These are phyloP conservation scores for Cryptococcus depauperatus DNA, from an alignment of 1,284 basidiomycete genomes.

Conservation along the genomic window DNA sequence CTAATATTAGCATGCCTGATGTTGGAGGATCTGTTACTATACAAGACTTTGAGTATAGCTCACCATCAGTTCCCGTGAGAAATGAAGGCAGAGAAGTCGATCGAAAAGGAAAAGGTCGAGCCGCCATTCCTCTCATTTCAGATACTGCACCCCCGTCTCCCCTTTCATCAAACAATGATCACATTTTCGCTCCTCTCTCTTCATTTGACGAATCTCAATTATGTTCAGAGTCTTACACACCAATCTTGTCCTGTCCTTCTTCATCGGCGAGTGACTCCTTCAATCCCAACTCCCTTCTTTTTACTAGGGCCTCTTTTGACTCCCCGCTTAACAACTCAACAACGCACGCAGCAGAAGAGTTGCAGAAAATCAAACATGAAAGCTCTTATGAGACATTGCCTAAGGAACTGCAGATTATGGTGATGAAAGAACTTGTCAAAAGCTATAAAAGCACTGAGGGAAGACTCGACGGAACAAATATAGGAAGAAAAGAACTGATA, in stretches of 20 bases:
- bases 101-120: constrained; percentile 5
- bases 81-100: neutral
- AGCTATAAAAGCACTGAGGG: constrained; percentile 51
- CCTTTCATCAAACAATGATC: neutral
- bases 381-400: constrained; percentile 53
- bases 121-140: no score
- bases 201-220: neutral
- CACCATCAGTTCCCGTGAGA: no score
- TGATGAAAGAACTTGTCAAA: constrained; percentile 48
- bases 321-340: neutral
- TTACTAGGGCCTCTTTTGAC: no score
- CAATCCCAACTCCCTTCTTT: no score
- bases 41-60: no score
- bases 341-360: neutral
- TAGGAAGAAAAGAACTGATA: constrained; percentile 66
- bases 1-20: no score
- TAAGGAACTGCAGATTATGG: constrained; percentile 60
- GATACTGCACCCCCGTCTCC: neutral
- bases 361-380: neutral
- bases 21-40: no score
- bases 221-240: no score
- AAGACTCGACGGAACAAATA: constrained; percentile 60
- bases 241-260: no score
- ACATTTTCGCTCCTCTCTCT: neutral
- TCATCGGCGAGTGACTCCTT: no score